These are phyloP conservation scores for Fistulifera pelliculosa DNA, from an alignment of 108 stramenopile genomes.

Conservation along the genomic window DNA sequence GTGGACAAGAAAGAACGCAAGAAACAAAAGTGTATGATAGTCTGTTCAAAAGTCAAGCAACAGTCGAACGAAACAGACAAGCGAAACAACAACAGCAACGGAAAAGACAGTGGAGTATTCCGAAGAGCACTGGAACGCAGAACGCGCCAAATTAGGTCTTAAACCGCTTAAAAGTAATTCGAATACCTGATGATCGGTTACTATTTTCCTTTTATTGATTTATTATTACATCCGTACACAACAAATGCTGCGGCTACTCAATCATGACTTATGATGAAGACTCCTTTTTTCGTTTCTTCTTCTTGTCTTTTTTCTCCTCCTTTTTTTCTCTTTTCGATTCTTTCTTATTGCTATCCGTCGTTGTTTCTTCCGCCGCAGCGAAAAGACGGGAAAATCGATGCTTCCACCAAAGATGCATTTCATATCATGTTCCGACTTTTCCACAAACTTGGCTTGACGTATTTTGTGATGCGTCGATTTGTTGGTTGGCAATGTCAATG, in stretches of 20 bases:
- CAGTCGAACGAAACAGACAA: not conserved
- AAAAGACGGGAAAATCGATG: constrained; percentile 6
- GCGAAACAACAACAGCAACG: not conserved
- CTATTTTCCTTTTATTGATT: no score
- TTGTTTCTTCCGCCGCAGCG: not conserved
- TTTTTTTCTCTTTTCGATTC: constrained; percentile 1
- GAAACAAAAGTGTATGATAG: constrained; percentile 38
- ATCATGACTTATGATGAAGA: not conserved
- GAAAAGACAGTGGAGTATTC: constrained; percentile 14
- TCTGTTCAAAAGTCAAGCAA: constrained; percentile 43
- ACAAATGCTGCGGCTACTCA: not conserved
- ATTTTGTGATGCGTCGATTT: constrained; percentile 74
- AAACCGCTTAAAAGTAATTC: constrained; percentile 61
- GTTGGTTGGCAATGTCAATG: constrained; percentile 51
- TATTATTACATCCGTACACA: not conserved
- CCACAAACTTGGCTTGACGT: constrained; percentile 69
- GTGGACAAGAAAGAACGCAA: not conserved
- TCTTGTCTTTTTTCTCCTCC: constrained; percentile 6
- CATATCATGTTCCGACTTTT: constrained; percentile 58
- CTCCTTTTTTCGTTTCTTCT: constrained; percentile 4
- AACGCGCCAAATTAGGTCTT: constrained; percentile 72
- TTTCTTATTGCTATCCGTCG: not conserved
- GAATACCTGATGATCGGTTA: no score
- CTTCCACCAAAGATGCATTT: constrained; percentile 68
- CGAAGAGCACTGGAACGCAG: constrained; percentile 77